Evolutionary conservation across 2,329 filamentous ascomycete genomes (phyloP), one percentile per base, ranked within the genome.

Genomic region (Sporothrix sp.): DNA sequence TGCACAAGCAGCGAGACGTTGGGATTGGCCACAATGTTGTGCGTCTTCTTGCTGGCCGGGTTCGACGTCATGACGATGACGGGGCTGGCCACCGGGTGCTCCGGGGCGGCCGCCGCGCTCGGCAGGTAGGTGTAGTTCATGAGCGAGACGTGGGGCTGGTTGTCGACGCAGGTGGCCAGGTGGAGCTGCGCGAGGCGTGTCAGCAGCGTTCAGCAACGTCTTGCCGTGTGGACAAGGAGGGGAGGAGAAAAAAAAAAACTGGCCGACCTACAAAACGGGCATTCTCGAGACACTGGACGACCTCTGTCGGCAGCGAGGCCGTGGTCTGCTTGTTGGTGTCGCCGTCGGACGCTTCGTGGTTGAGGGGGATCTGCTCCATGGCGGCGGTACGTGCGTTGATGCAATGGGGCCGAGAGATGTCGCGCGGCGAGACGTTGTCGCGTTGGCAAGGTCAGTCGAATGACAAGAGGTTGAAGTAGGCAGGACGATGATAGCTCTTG

Each of bases 61-160:
- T 88, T 88, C 40, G 85, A 94, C 51, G 93, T 97, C 85, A 91
- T 90, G 74, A 97, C 85, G 63, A 97, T 94, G 57, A 89, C 85
- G n/a, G 88, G 84, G 32, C 30, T 27, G 4, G 44, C 10, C 7
- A 30, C 9, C 28, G 52, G 23, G 32, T 36, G 13, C 27, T 36
- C 18, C 25, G 54, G 30, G 35, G 79, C 76, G 66, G 81, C 84
- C 35, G 81, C 82, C 14, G 85, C 87, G 6, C 76, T 81, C 35
- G 89, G 85, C 20, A 98, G 84, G 70, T 96, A 97, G 63, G 93
- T 97, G 73, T 97, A 97, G 73, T 95, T 96, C 93, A 98, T 98
- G 57, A 98, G 81, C 33, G 89, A 94, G 58, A 97, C 87, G 66
- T 97, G 88, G 9, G 93, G 93, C 56, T 82, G 74, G 62, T 93